A percentile compares a stretch with the other conserved stretches of the same genome.
These are phyloP conservation scores for Yarrowia galli DNA, from an alignment of 1,139 yeast species.

Conservation along the genomic window DNA sequence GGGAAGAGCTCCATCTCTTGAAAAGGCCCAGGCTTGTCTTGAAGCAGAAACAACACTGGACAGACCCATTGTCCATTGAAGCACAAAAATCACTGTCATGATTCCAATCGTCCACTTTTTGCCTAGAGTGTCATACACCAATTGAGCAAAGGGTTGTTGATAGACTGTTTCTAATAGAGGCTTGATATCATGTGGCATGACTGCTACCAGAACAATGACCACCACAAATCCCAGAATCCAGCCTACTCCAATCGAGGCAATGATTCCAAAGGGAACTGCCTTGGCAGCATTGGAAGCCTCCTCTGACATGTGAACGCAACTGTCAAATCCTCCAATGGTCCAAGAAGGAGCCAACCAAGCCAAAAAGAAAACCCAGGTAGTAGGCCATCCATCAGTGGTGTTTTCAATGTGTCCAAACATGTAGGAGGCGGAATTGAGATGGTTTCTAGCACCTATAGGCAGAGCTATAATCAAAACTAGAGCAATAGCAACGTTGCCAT, in stretches of 20 bases:
- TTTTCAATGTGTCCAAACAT: constrained; percentile 3
- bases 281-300: not conserved
- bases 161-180: not conserved
- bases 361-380: constrained; percentile 3
- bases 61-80: not conserved
- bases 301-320: not conserved
- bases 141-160: not conserved
- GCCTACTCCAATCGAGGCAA: not conserved
- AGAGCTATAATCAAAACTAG: not conserved
- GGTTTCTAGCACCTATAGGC: not conserved
- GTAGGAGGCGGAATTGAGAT: not conserved
- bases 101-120: not conserved
- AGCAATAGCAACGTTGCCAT: not conserved
- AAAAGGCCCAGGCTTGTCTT: not conserved
- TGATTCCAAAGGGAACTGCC: not conserved
- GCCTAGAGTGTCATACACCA: not conserved
- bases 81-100: not conserved
- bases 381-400: not conserved
- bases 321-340: constrained; percentile 1
- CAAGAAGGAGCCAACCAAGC: not conserved
- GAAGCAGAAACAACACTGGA: not conserved
- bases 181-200: not conserved
- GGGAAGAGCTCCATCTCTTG: not conserved
- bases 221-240: not conserved
- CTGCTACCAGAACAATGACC: not conserved